Evolutionary conservation across 441 rosid genomes (phyloP), one percentile per base, ranked within the genome.

Genomic region (Euphorbia celastroides): DNA sequence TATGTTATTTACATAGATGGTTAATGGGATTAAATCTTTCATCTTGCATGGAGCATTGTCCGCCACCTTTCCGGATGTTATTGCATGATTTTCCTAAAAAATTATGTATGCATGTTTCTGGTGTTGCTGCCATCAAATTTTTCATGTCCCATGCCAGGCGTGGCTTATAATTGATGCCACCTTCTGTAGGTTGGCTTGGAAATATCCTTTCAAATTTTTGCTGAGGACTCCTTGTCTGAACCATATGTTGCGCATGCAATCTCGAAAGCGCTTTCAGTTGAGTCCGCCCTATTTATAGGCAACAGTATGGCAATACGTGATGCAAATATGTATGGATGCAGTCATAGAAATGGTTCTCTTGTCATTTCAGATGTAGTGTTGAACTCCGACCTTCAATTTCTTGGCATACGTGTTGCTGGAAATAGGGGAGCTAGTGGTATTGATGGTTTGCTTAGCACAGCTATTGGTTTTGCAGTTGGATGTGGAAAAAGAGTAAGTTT

Each of bases 371-470:
- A 84, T 48, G 34, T 60, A 68, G 55, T 88, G 81, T 76, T 81
- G 57, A 74, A 62, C 67, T 80, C 82, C 61, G 78, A 84, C 36
- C 75, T 82, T 61, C 81, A 83, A 32, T 84, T 77, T 76, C 88
- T 81, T 62, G 77, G 88, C 77, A 80, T 92, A 75, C 82, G 70
- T 44, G 96, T 89, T 68, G 86, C 86, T 73, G 99, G 92, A 79
- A 94, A 94, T 76, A 84, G 97, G 81, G 99, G 99, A 78, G 97
- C 97, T 68, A 94, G 99, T 78, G 99, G 99, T 68, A 94, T 94
- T 76, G 99, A 91, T 70, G 99, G 97, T 72, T 84, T 94, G 86
- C 89, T 94, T 62, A 91, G 99, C 79, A 83, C 97, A 28, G 96
- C 97, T 59, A 59, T 82, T 74, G 97, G 99, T 78, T 94, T 89